Base-by-base conservation (phyloP, 805 yeast genomes). In the Saccharomyces eubayanus region DNA sequence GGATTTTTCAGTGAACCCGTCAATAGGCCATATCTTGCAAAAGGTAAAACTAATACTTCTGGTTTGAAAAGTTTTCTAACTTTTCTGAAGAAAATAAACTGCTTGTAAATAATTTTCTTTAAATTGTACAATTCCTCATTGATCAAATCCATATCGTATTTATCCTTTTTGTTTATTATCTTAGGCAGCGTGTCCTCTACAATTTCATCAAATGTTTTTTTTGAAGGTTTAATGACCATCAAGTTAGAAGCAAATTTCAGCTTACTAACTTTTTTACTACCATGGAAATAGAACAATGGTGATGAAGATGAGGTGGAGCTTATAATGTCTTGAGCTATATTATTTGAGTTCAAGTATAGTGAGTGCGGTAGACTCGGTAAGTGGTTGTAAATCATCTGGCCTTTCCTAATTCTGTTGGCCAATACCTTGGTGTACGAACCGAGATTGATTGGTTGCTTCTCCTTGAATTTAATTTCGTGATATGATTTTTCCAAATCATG, bases 171-270 rank as follows among this genome's bases (percentile, higher is more conserved):
- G 16, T 57, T 55, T 16, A 60, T 3, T 3, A 55, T 55, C 5
- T 48, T 51, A 0, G 71, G 70, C 16, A 67, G 50, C 50, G 62
- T 62, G 20, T 54, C 56, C 24, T 51, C 30, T 21, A 56, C 50
- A 12, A 71, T 59, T 9, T 51, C 55, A 6, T 63, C 51, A 55
- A 66, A 75, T 4, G 61, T 46, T 30, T 61, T 57, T 6, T 53
- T 49, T 5, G 71, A 71, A 2, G 89, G 89, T 45, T 71, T 74
- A n/a, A 83, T 69, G 6, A 84, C 84, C 84, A 84, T 83, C 5
- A 84, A 63, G 56, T 79, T 80, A 46, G 77, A 74, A 0, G 75
- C 70, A 47, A 71, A 61, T 14, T 60, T 57, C 27, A 67, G 62
- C 49, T 67, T 64, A 48, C 73, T 68, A 10, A 65, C 51, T 3